Base-by-base conservation (phyloP, 2,329 filamentous ascomycete genomes). In the Pyrenophora seminiperda region DNA sequence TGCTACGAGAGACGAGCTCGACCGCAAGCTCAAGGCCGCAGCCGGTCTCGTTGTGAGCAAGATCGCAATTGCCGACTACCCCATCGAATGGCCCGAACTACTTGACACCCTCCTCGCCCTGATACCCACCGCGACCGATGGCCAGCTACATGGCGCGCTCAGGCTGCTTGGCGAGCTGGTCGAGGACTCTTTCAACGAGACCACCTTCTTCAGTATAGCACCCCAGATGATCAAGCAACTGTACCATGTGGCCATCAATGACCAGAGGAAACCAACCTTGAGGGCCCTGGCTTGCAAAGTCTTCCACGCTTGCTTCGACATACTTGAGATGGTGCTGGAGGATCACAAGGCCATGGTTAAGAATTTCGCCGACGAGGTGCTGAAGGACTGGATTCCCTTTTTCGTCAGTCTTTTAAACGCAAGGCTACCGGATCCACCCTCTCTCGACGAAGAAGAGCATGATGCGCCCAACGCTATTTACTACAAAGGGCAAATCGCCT, bases 261-360 rank as follows among this genome's bases (percentile, higher is more conserved):
- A 88, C 51, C 81, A 81, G 54, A 85, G 90, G 62, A 91, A 90
- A 68, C 81, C 88, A 7, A 84, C 85, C 52, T 79, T 96, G 50
- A 84, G 94, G 54, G 91, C 91, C 22, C 79, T 97, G 61, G 90
- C 94, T 31, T 88, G 97, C 33, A 90, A 89, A 32, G 90, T 97
- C 50, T 96, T 97, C 79, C 84, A 91, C 49, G 86, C 86, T 40
- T 96, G 91, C 75, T 96, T 99, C 72, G 91, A 97, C 70, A 90
- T 94, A 48, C 84, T 99, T 77, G 91, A 97, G 75, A 96, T 97
- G 84, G 89, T 97, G 59, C 89, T 96, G 79, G 92, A 96, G 61
- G 90, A 96, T 62, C 90, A 97, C 75, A 89, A 90, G 66, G 82
- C 83, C 50, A 90, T 90, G 47, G 91, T 97, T 54, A 94, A 90